phyloP scores from a whole-genome alignment of 2,329 filamentous ascomycete genomes.

The Penicillium sp. region DNA sequence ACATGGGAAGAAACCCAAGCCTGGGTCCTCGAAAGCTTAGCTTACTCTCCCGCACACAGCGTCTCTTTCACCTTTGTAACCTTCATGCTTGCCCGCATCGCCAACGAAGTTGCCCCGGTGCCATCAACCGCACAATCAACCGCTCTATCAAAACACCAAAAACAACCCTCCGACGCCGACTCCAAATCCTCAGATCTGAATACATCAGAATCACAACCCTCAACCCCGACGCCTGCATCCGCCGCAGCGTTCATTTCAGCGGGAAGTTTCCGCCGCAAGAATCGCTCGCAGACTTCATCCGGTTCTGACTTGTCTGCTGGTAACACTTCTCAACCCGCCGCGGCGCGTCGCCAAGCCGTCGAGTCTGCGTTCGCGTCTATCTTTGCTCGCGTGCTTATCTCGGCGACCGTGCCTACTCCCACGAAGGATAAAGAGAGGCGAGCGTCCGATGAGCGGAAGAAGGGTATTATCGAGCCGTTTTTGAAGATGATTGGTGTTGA shows the following conservation, averaged over 20 bases:
- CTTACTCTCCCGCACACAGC: slow-evolving; percentile 71
- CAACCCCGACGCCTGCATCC: slow-evolving; percentile 20
- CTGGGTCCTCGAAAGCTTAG: slow-evolving; percentile 70
- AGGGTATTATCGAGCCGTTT: slow-evolving; percentile 69
- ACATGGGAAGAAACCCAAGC: slow-evolving; percentile 57
- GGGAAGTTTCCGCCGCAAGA: slow-evolving; percentile 31
- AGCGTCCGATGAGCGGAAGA: slow-evolving; percentile 62
- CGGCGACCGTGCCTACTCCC: slow-evolving; percentile 40
- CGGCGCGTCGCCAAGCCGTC: slow-evolving; percentile 57
- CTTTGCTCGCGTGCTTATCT: slow-evolving; percentile 64
- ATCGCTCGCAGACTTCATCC: slow-evolving; percentile 22
- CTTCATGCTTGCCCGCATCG: slow-evolving; percentile 66
- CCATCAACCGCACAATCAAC: slow-evolving; percentile 18
- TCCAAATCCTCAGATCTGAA: slow-evolving; percentile 4
- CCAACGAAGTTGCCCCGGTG: slow-evolving; percentile 53
- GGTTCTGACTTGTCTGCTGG: slow-evolving; percentile 29
- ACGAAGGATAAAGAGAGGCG: slow-evolving; percentile 59
- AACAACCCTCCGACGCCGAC: background rate
- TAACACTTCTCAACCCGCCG: slow-evolving; percentile 28
- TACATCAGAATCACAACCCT: slow-evolving; percentile 2
- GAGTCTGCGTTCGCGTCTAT: slow-evolving; percentile 64
- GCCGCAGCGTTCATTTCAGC: slow-evolving; percentile 29
- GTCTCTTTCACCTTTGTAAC: slow-evolving; percentile 87
- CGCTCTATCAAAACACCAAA: slow-evolving; percentile 2
- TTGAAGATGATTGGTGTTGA: slow-evolving; percentile 46